A percentile compares a stretch with the other conserved stretches of the same genome.
phyloP scores from a whole-genome alignment of 768 basidiomycete species.

The Mycena chlorophos region DNA sequence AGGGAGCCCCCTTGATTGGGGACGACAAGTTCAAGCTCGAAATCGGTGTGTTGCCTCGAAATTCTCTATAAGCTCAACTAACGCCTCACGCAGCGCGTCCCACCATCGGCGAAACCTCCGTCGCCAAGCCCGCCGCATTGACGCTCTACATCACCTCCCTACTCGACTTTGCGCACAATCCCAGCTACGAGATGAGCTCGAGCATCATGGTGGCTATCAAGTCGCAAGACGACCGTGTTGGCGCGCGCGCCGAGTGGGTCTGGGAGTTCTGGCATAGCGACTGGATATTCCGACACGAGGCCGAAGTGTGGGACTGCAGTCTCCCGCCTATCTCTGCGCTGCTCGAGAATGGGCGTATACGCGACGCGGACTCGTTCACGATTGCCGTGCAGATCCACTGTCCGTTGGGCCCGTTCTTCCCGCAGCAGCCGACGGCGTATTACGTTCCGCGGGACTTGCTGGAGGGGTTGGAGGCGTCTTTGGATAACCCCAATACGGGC shows the following conservation, averaged over 20 bases:
- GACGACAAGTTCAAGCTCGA: conserved; percentile 75
- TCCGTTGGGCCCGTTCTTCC: conserved; percentile 56
- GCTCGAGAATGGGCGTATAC: conserved; percentile 58
- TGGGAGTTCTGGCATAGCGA: conserved; percentile 75
- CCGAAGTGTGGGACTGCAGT: conserved; percentile 74
- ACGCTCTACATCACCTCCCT: conserved; percentile 69
- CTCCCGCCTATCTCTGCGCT: conserved; percentile 63
- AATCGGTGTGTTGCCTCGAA: conserved; percentile 46
- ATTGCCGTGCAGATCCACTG: conserved; percentile 76
- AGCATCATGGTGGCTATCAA: conserved; percentile 77
- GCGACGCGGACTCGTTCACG: conserved; percentile 65
- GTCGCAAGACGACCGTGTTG: conserved; percentile 57
- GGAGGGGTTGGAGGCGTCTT: conserved; percentile 65
- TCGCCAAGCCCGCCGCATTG: conserved; percentile 42
- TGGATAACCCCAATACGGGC: conserved; percentile 77
- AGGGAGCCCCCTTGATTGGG: conserved; percentile 64
- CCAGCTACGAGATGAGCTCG: conserved; percentile 57
- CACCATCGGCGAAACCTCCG: conserved; percentile 26
- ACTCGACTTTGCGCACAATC: conserved; percentile 56
- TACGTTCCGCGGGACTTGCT: conserved; percentile 68
- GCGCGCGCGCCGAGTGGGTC: conserved; percentile 67
- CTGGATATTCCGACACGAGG: conserved; percentile 68
- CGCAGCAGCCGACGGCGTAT: conserved; percentile 64
- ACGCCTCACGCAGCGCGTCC: conserved; percentile 22
- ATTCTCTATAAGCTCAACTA: conserved; percentile 2